These are phyloP conservation scores for Marasmius sp. DNA, from an alignment of 1,284 basidiomycete species.

Conservation along the genomic window DNA sequence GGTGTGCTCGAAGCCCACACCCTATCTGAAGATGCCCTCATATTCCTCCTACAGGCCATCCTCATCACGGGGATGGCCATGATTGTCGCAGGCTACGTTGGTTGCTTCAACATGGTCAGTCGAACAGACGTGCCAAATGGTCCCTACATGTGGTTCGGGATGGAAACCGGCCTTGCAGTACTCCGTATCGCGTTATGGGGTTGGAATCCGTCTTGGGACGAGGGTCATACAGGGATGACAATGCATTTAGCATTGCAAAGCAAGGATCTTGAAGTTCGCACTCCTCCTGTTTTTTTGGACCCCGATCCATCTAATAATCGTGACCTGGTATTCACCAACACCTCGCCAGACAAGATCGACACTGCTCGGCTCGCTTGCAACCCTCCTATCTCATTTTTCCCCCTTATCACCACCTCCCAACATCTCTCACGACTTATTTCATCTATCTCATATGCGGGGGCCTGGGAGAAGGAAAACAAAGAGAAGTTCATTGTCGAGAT, in stretches of 20 bases:
- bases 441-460: neutral
- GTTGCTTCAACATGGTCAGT: conserved; percentile 8
- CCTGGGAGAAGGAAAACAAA: neutral
- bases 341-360: no score
- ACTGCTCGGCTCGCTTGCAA: no score
- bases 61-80: conserved; percentile 1
- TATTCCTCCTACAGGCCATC: neutral
- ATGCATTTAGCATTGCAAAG: neutral
- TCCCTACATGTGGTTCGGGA: neutral
- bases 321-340: no score
- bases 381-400: neutral
- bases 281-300: neutral
- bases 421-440: neutral
- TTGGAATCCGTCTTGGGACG: neutral
- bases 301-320: neutral
- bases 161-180: neutral
- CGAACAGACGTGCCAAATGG: neutral
- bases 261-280: no score
- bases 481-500: neutral
- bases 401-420: neutral
- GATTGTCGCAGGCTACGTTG: conserved; percentile 5
- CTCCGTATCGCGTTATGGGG: neutral
- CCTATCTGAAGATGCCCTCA: neutral
- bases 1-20: neutral
- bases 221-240: neutral